These are phyloP conservation scores for Albugo laibachii DNA, from an alignment of 352 stramenopile genomes.

Conservation along the genomic window DNA sequence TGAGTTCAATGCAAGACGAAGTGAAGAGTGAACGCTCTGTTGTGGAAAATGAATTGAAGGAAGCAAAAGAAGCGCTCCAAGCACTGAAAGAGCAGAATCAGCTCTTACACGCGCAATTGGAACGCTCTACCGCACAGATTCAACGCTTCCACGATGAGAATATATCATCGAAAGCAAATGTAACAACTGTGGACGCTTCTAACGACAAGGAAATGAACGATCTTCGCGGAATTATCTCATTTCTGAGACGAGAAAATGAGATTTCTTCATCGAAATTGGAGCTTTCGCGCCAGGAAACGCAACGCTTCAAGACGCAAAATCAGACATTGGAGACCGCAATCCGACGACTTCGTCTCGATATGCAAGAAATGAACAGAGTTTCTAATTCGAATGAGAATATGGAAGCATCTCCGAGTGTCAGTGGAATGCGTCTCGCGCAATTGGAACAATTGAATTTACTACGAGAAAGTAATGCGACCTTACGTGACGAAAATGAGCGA, in stretches of 20 bases:
- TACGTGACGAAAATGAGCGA: conserved; percentile 52
- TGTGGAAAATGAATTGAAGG: conserved; percentile 28
- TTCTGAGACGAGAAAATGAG: conserved; percentile 43
- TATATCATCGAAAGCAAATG: conserved; percentile 15
- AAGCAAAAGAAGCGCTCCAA: conserved; percentile 25
- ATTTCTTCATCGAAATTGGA: conserved; percentile 50
- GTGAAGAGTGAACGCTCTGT: conserved; percentile 13
- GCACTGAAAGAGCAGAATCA: conserved; percentile 44
- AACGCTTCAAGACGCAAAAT: conserved; percentile 29
- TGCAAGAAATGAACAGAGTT: conserved; percentile 17
- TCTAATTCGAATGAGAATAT: neutral
- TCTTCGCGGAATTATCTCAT: conserved; percentile 44
- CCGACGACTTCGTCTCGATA: conserved; percentile 30
- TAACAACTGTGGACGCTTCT: conserved; percentile 2
- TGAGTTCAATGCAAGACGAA: conserved; percentile 19
- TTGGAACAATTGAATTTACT: conserved; percentile 55
- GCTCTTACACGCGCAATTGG: conserved; percentile 47
- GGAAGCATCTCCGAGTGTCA: neutral
- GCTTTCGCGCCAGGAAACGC: conserved; percentile 40
- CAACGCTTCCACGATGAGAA: conserved; percentile 25
- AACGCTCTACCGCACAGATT: conserved; percentile 30
- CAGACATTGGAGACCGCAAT: conserved; percentile 35
- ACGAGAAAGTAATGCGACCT: conserved; percentile 56
- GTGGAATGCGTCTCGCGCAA: conserved; percentile 31
- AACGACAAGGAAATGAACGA: conserved; percentile 40